A percentile compares a stretch with the other conserved stretches of the same genome.
Conservation (phyloP, 768 basidiomycete species). For the Pisolithus sp. region DNA sequence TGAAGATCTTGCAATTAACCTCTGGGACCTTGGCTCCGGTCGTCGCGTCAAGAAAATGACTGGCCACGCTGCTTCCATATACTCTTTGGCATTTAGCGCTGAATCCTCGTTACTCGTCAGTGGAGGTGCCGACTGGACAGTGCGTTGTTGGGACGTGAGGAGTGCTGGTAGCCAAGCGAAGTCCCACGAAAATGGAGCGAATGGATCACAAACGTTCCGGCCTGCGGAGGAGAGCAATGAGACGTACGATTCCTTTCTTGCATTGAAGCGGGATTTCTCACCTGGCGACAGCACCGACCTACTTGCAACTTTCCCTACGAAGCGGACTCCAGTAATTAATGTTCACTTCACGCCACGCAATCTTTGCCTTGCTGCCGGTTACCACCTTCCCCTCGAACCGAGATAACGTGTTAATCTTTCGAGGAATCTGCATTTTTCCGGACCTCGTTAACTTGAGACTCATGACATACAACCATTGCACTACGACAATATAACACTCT, state of each 20-base stretch:
- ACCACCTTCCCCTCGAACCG: conserved; percentile 55
- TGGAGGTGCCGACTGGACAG: conserved; percentile 91
- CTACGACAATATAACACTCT: not conserved
- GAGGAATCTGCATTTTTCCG: not conserved
- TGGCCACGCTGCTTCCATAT: conserved; percentile 85
- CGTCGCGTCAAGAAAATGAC: conserved; percentile 94
- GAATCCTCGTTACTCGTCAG: conserved; percentile 89
- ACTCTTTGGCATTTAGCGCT: conserved; percentile 86
- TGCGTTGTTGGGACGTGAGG: conserved; percentile 97
- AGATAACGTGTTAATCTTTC: conserved; percentile 26
- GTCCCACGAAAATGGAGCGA: conserved; percentile 48
- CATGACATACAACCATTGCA: not conserved
- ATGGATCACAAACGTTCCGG: conserved; percentile 27
- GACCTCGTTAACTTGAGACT: not conserved
- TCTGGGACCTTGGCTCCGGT: conserved; percentile 97
- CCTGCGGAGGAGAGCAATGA: conserved; percentile 48
- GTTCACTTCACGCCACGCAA: conserved; percentile 95
- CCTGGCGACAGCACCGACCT: conserved; percentile 61
- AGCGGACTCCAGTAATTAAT: conserved; percentile 88
- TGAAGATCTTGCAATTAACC: conserved; percentile 87
- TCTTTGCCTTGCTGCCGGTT: conserved; percentile 83
- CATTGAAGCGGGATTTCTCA: conserved; percentile 6
- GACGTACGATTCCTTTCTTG: conserved; percentile 42
- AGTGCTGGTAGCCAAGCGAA: conserved; percentile 62
- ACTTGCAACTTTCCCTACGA: conserved; percentile 88